Evolutionary conservation across 2,329 filamentous ascomycete species (phyloP).

Genomic region (Fusarium sulawesiense): DNA sequence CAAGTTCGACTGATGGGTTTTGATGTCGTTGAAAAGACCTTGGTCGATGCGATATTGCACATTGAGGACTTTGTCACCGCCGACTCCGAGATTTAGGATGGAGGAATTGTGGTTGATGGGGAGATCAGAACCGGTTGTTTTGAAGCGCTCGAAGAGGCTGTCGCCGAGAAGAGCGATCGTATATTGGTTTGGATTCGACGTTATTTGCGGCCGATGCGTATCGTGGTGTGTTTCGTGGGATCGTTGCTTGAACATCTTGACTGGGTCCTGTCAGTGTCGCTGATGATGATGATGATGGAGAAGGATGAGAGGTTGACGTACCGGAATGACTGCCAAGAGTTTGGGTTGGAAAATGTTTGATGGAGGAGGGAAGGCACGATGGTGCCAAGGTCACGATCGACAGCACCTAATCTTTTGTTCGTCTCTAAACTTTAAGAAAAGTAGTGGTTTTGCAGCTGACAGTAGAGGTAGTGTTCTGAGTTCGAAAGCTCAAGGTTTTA

Average conservation of each 20-base stretch:
- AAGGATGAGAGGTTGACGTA: not conserved
- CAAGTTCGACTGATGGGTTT: not conserved
- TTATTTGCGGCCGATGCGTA: slow-evolving; percentile 10
- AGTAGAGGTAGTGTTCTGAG: no score
- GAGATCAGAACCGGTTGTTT: not conserved
- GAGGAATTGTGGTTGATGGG: not conserved
- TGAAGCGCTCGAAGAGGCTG: slow-evolving; percentile 21
- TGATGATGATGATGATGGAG: not conserved
- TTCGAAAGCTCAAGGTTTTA: no score
- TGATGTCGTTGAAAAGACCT: not conserved
- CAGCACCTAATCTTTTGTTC: no score
- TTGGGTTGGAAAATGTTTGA: accelerated
- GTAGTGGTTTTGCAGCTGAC: no score
- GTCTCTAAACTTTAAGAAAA: no score
- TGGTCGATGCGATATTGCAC: slow-evolving; percentile 11
- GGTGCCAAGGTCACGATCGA: no score
- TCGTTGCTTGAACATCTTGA: slow-evolving; percentile 15
- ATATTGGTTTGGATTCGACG: not conserved
- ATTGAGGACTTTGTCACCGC: slow-evolving; percentile 19
- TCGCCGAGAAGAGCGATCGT: slow-evolving; percentile 5
- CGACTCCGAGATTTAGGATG: not conserved
- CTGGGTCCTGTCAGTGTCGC: accelerated
- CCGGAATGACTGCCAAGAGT: not conserved
- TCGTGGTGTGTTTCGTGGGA: slow-evolving; percentile 18
- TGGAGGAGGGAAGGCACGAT: not conserved